Evolutionary conservation across 2,329 filamentous ascomycete species (phyloP).

Genomic region (Alternaria ethzedia): DNA sequence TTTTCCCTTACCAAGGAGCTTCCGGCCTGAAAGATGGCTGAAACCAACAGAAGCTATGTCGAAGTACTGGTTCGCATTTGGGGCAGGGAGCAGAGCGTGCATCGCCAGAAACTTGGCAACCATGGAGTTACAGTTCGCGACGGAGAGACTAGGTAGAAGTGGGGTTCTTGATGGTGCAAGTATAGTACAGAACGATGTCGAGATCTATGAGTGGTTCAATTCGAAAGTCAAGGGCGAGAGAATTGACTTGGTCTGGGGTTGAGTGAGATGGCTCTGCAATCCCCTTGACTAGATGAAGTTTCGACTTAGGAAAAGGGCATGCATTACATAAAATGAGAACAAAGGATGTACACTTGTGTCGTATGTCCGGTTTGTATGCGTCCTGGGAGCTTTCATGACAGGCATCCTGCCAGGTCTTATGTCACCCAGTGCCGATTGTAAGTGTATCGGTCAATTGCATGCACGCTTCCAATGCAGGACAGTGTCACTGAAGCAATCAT

Average conservation of each 20-base stretch:
- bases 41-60: conserved; percentile 36
- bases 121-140: conserved; percentile 36
- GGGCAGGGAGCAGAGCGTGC: conserved; percentile 39
- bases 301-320: background rate
- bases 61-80: conserved; percentile 43
- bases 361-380: background rate
- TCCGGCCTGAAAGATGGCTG: conserved; percentile 45
- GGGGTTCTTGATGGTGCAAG: conserved; percentile 55
- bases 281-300: background rate
- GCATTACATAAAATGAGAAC: background rate
- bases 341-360: background rate
- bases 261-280: background rate
- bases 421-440: background rate
- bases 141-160: conserved; percentile 51
- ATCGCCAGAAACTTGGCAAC: conserved; percentile 42
- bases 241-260: conserved; percentile 49
- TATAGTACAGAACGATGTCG: conserved; percentile 50
- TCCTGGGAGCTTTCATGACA: background rate
- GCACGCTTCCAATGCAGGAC: background rate
- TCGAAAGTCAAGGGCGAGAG: conserved; percentile 58
- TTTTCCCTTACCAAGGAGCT: conserved; percentile 24
- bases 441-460: background rate
- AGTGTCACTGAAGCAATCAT: background rate
- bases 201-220: conserved; percentile 65
- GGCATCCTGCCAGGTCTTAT: background rate